phyloP scores from a whole-genome alignment of 2,329 filamentous ascomycete species.

The Didymella segeticola region DNA sequence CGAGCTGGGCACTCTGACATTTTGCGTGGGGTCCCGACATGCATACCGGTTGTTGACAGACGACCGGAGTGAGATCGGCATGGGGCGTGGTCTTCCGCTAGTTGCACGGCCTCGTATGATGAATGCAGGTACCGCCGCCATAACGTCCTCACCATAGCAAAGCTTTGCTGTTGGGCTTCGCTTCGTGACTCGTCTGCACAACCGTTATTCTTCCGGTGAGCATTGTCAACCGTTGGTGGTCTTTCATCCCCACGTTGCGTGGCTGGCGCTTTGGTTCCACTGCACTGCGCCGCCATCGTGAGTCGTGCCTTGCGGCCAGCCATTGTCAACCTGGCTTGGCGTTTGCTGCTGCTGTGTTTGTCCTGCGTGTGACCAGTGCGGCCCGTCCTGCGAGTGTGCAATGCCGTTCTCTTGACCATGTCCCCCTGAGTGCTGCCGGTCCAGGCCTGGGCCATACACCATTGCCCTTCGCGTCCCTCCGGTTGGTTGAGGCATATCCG shows the following conservation, averaged over 20 bases:
- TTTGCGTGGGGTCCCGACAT: not conserved
- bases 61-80: slow-evolving; percentile 7
- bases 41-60: not conserved
- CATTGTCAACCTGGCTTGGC: slow-evolving; percentile 4
- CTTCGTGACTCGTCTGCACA: not conserved
- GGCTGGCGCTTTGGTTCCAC: slow-evolving; percentile 2
- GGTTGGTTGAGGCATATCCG: slow-evolving; percentile 42
- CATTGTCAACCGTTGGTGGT: not conserved
- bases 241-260: slow-evolving; percentile 10
- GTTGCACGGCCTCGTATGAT: slow-evolving; percentile 8
- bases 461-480: slow-evolving; percentile 42
- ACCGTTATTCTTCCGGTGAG: not conserved
- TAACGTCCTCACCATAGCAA: not conserved
- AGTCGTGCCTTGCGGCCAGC: slow-evolving; percentile 1
- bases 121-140: not conserved
- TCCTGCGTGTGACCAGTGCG: slow-evolving; percentile 6
- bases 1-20: not conserved
- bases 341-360: slow-evolving; percentile 8
- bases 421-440: slow-evolving; percentile 12
- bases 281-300: slow-evolving; percentile 14
- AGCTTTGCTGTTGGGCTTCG: slow-evolving; percentile 8
- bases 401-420: slow-evolving; percentile 6
- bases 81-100: not conserved
- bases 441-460: slow-evolving; percentile 37
- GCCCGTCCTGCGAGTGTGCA: slow-evolving; percentile 5